Evolutionary conservation across 345 rosid species (phyloP), one percentile per base, ranked within the genome.

Genomic region (Eucalyptus tenuipes): DNA sequence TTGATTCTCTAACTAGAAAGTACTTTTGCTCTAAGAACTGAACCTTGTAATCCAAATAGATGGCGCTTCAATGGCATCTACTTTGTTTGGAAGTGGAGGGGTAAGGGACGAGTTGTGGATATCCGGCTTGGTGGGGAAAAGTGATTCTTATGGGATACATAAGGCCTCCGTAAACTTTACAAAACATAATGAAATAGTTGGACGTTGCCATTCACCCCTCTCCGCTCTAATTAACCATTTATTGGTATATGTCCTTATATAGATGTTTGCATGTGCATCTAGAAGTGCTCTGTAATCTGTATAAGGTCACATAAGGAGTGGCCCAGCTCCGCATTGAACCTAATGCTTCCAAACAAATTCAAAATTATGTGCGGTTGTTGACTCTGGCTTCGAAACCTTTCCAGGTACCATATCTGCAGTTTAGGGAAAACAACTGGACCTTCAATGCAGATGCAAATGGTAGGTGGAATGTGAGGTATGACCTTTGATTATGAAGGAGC

Each of bases 391-490:
- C 22, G 6, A 37, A 68, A 59, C 44, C 50, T 59, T 84, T 92
- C 87, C 96, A 97, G 99, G 93, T 96, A 48, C 96, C 99, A 11
- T 96, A 97, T 86, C 29, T 96, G 93, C 99, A 96, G 93, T 91
- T 97, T 47, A 95, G 95, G 91, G 99, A 97, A 91, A 96, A 96
- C 89, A 97, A 96, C 88, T 97, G 98, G 99, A 95, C 98, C 42
- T 88, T 97, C 81, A 95, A 94, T 89, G 98, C 94, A 4, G 96
- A 97, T 92, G 87, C 91, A 91, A 95, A 96, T 87, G 99, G 98
- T 64, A 93, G 88, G 93, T 97, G 99, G 99, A 96, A 94, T 86
- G 92, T 96, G 90, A 93, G 90, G 87, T 89, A 87, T n/a, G 90
- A 89, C 81, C 61, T 89, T 29, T 89, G 87, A 87, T 53, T 40